These are phyloP conservation scores for Eucalyptus brandiana DNA, from an alignment of 345 rosid species.

Conservation along the genomic window DNA sequence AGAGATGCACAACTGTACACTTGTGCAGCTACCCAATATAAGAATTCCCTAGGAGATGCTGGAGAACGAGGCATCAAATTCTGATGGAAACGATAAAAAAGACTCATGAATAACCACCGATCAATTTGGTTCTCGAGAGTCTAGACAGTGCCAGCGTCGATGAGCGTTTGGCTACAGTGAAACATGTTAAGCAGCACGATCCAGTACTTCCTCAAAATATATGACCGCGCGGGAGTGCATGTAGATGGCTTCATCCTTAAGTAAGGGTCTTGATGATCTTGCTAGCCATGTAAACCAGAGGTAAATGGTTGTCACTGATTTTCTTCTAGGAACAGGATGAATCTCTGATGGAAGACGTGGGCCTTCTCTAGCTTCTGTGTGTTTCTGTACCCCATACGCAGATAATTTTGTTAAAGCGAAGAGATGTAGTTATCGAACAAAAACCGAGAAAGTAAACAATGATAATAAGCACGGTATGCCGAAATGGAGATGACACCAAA, in stretches of 20 bases:
- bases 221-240: conserved; percentile 38
- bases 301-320: background rate
- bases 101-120: background rate
- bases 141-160: background rate
- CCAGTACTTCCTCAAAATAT: conserved; percentile 83
- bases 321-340: background rate
- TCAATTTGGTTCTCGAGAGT: background rate
- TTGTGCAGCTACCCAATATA: conserved; percentile 47
- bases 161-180: background rate
- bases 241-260: conserved; percentile 87
- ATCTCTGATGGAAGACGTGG: background rate
- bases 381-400: background rate
- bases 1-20: conserved; percentile 8
- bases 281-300: conserved; percentile 71
- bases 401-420: background rate
- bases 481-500: background rate
- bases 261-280: conserved; percentile 64
- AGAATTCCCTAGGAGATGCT: conserved; percentile 62
- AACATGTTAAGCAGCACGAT: conserved; percentile 57
- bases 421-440: background rate
- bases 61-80: conserved; percentile 70
- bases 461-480: background rate
- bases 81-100: background rate
- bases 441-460: background rate
- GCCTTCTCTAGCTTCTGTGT: background rate